Conservation (phyloP, 148 eudicot species). For the Spergularia bocconei region DNA sequence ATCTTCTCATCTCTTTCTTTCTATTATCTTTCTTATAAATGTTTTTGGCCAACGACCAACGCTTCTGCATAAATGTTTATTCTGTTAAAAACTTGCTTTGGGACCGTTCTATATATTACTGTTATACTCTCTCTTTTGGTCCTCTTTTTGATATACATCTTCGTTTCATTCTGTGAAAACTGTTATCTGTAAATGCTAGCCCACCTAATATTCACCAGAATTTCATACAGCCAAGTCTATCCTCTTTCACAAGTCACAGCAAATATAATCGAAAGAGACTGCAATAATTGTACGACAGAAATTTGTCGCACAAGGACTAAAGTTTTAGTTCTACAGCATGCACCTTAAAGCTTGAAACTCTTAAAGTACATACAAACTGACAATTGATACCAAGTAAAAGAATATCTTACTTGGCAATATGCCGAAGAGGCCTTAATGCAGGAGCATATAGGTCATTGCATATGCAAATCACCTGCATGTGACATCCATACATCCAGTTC, state of each 20-base stretch:
- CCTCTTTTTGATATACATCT: too few species aligned
- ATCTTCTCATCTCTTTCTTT: neutral
- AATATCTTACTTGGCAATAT: constrained; percentile 83
- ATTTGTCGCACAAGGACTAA: neutral
- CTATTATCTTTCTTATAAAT: neutral
- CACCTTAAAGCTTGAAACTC: neutral
- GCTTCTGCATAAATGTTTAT: too few species aligned
- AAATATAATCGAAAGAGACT: neutral
- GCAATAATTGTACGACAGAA: neutral
- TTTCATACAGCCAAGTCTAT: neutral
- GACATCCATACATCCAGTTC: constrained; percentile 14
- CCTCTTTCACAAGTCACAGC: neutral
- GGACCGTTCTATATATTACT: too few species aligned
- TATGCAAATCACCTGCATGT: constrained; percentile 86
- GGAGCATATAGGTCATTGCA: constrained; percentile 98
- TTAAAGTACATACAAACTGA: neutral
- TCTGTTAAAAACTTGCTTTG: too few species aligned
- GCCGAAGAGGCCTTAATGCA: constrained; percentile 86
- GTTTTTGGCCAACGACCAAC: too few species aligned
- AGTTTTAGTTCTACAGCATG: neutral
- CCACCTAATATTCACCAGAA: neutral
- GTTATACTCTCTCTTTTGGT: too few species aligned
- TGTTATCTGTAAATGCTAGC: neutral
- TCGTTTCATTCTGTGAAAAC: too few species aligned
- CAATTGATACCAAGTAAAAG: neutral